Evolutionary conservation across 1,284 basidiomycete species (phyloP), one percentile per base, ranked within the genome.

Genomic region (Ceratobasidium sp.): DNA sequence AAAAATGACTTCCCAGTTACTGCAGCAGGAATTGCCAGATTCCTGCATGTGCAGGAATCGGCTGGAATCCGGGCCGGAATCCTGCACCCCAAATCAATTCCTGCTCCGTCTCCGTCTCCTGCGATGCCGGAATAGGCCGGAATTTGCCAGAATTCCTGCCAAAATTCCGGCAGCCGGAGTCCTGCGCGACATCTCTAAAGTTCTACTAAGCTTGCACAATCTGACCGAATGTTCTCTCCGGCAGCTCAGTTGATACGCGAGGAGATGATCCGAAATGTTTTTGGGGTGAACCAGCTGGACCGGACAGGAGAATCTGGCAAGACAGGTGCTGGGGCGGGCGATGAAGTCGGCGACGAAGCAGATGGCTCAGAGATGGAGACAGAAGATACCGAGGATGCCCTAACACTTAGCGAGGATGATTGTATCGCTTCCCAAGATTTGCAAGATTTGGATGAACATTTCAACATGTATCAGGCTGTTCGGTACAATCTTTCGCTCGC

Each of bases 201-300:
- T n/a, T n/a, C n/a, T n/a, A n/a, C n/a, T n/a, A n/a, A n/a, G n/a
- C n/a, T n/a, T n/a, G n/a, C n/a, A n/a, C n/a, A n/a, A n/a, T n/a
- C n/a, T n/a, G n/a, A n/a, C n/a, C n/a, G n/a, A n/a, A 54, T 54
- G 53, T 54, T 54, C 30, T 54, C 53, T n/a, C 53, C 53, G 3
- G 30, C 9, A 4, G 25, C n/a, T 14, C n/a, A 36, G 18, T 21
- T 23, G 12, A 23, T 54, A 36, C 25, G 53, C 23, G 30, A 54
- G 12, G 53, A 36, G 53, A 54, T 54, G 53, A 28, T 54, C 7
- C 23, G 25, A 23, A 28, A n/a, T n/a, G 30, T 54, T 12, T 54
- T 54, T 30, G 53, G 30, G 30, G 12, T 30, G 11, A 21, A 54
- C 5, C 53, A 12, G 18, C 18, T 23, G 11, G 25, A 28, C 30